Percentiles rank a stretch among this genome's conserved stretches.
These are phyloP conservation scores for Lepiota subincarnata DNA, from an alignment of 768 basidiomycete species.

Conservation along the genomic window DNA sequence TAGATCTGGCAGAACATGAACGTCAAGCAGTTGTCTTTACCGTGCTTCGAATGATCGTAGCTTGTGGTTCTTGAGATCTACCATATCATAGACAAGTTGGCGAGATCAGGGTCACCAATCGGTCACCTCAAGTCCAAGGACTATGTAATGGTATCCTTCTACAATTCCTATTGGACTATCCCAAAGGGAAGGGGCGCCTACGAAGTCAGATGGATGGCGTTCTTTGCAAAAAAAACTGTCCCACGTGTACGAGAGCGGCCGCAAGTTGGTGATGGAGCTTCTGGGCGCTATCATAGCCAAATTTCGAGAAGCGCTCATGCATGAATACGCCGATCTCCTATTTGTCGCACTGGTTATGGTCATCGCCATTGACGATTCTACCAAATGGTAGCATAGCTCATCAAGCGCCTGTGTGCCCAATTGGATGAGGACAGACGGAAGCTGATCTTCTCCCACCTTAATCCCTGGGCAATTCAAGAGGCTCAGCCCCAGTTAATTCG, in stretches of 20 bases:
- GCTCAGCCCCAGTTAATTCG: conserved; percentile 58
- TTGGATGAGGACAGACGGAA: conserved; percentile 57
- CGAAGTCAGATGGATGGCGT: too few species aligned
- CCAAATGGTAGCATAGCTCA: conserved; percentile 81
- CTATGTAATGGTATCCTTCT: conserved; percentile 84
- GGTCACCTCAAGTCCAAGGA: conserved; percentile 88
- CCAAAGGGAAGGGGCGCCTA: too few species aligned
- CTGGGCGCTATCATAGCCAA: conserved; percentile 81
- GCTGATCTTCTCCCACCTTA: conserved; percentile 67
- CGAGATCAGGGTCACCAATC: conserved; percentile 89
- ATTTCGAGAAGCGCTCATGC: conserved; percentile 68
- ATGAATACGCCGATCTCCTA: conserved; percentile 82
- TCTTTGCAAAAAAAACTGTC: too few species aligned
- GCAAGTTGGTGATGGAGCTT: conserved; percentile 92
- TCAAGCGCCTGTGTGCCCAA: conserved; percentile 71
- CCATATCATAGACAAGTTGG: conserved; percentile 92
- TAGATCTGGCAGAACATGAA: conserved; percentile 86
- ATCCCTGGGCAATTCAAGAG: conserved; percentile 73
- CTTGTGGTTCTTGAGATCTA: conserved; percentile 96
- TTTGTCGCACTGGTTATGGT: conserved; percentile 92
- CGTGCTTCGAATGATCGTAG: conserved; percentile 85
- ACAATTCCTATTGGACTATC: conserved; percentile 95
- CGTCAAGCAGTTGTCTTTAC: conserved; percentile 86
- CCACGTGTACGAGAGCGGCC: too few species aligned
- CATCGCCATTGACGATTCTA: conserved; percentile 89